Base-by-base conservation (phyloP, 1,139 yeast species). In the Debaryomyces coudertii region DNA sequence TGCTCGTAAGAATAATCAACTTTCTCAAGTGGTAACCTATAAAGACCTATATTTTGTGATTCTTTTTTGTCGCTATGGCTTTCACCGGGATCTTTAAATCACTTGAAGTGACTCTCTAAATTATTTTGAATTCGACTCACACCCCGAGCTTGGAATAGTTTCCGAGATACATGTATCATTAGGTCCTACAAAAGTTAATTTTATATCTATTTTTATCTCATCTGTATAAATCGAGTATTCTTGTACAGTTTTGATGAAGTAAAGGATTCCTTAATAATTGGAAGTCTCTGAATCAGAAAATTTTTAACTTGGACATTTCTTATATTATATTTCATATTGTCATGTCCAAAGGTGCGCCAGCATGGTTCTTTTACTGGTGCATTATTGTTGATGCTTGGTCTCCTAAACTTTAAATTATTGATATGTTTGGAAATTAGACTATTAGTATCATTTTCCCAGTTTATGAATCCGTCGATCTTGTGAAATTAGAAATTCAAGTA, bases 11-110 rank as follows among this genome's bases (percentile, higher is more conserved):
- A 38, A 36, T 52, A 54, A 48, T 56, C 60, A 30, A 68, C 48
- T 1, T 55, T 53, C 3, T 42, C 50, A 23, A 48, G 52, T 5
- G 46, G 33, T 5, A 47, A 30, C 6, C 47, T 45, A 45, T 54
- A 55, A 6, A 59, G 38, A 7, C 66, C 73, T 24, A 66, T 24
- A 40, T 47, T 53, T 35, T 58, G 63, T 11, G 62, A 66, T 30
- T 58, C 56, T 44, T 58, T 57, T 43, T 65, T 62, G 45, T 68
- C 73, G 2, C 63, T 50, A 47, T 68, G 67, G 20, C 68, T 55
- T 48, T 68, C 72, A 9, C 65, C 67, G 3, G 70, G 70, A 9
- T 68, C 68, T 25, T 64, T 49, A 37, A 61, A 58, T 71, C 71
- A 68, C 23, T 44, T 48, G 2, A 61, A 64, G 11, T 40, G 29